Evolutionary conservation across 495 filamentous ascomycete species (phyloP).

Genomic region (Neurospora intermedia): DNA sequence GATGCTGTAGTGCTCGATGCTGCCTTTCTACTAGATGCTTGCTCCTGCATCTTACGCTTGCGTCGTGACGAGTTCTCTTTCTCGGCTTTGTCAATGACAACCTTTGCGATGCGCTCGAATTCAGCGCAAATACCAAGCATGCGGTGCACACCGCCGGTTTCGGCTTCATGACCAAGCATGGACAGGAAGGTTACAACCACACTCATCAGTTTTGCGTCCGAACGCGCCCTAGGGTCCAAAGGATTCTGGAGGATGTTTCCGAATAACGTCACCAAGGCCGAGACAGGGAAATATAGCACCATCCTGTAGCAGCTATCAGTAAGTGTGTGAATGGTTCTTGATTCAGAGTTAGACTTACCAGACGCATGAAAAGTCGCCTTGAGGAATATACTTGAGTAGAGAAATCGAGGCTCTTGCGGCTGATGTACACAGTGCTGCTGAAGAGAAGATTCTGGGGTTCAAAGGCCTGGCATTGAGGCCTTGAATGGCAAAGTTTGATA

Average conservation of each 20-base stretch:
- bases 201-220: conserved; percentile 84
- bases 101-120: conserved; percentile 87
- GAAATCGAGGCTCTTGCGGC: conserved; percentile 89
- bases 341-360: conserved; percentile 52
- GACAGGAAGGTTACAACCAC: conserved; percentile 81
- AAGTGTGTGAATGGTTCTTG: background rate
- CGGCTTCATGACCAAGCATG: conserved; percentile 59
- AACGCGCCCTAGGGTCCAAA: conserved; percentile 73
- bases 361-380: conserved; percentile 88
- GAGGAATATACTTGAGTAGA: conserved; percentile 88
- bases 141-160: conserved; percentile 76
- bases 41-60: conserved; percentile 65
- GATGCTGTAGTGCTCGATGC: conserved; percentile 10
- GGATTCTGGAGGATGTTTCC: conserved; percentile 97
- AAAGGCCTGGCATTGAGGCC: conserved; percentile 82
- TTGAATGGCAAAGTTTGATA: conserved; percentile 91
- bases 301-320: conserved; percentile 48
- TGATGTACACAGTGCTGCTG: conserved; percentile 80
- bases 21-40: conserved; percentile 14
- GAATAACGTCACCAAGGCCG: conserved; percentile 88
- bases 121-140: conserved; percentile 91
- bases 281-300: conserved; percentile 94
- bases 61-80: conserved; percentile 63
- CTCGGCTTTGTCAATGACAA: conserved; percentile 84
- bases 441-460: conserved; percentile 92